Conservation (phyloP, 352 stramenopile genomes). For the Pythium sukuiense region DNA sequence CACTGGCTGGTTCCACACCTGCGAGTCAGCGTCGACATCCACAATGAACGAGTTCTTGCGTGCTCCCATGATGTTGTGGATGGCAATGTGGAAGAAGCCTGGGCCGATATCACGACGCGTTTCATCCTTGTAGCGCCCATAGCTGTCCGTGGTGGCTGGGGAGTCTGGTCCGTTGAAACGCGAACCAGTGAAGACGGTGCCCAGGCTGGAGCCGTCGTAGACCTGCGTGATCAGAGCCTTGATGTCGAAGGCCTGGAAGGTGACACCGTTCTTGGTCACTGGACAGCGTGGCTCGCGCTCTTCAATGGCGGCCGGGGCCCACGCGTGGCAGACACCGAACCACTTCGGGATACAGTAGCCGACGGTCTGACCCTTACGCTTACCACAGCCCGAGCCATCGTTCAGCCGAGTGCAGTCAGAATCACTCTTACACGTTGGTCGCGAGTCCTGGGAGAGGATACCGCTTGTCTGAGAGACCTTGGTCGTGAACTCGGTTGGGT, state of each 20-base stretch:
- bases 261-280: constrained; percentile 28
- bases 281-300: constrained; percentile 28
- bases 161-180: constrained; percentile 26
- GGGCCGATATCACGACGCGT: constrained; percentile 26
- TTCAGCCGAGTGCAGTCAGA: constrained; percentile 15
- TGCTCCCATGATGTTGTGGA: constrained; percentile 29
- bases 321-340: constrained; percentile 32
- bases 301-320: constrained; percentile 25
- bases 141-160: constrained; percentile 13
- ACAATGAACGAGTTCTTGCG: constrained; percentile 26
- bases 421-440: constrained; percentile 5
- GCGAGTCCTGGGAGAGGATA: constrained; percentile 11
- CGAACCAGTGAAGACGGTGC: constrained; percentile 29
- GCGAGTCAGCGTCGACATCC: constrained; percentile 14
- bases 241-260: constrained; percentile 31
- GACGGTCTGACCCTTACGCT: constrained; percentile 11
- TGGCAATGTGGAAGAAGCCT: constrained; percentile 29
- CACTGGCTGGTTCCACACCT: constrained; percentile 31
- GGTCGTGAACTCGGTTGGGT: constrained; percentile 16
- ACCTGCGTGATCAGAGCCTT: constrained; percentile 31
- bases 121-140: constrained; percentile 23
- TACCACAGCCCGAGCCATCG: constrained; percentile 18
- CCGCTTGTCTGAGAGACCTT: constrained; percentile 22
- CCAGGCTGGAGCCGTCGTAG: constrained; percentile 28
- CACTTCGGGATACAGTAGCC: constrained; percentile 27